A percentile compares a stretch with the other conserved stretches of the same genome.
Conservation (phyloP, 805 yeast genomes). For the Yamadazyma takamatsuzukensis region DNA sequence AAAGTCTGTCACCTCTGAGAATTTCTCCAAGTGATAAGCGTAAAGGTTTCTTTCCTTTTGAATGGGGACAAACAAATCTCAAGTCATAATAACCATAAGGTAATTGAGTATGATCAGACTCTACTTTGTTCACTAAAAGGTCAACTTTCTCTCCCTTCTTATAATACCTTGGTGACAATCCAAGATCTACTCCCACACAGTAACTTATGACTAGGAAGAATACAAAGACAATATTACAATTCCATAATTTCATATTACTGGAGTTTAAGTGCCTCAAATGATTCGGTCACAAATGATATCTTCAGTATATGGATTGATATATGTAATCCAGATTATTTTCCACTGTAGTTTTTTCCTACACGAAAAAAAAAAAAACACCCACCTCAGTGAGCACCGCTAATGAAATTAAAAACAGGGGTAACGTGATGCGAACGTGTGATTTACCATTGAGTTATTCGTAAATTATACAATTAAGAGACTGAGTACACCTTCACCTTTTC, state of each 20-base stretch:
- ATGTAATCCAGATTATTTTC: too few species aligned
- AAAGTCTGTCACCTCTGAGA: conserved; percentile 73
- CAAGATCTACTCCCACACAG: conserved; percentile 2
- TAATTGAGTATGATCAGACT: conserved; percentile 70
- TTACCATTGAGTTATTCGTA: too few species aligned
- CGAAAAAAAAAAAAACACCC: too few species aligned
- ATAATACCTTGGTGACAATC: conserved; percentile 22
- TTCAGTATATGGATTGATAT: too few species aligned
- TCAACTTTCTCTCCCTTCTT: conserved; percentile 59
- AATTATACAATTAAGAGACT: too few species aligned
- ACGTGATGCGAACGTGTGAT: too few species aligned
- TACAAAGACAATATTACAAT: not conserved
- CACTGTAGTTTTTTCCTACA: too few species aligned
- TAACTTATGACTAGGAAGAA: not conserved
- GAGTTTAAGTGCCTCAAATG: too few species aligned
- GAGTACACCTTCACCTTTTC: too few species aligned
- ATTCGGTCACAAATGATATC: too few species aligned
- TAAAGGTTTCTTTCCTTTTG: conserved; percentile 49
- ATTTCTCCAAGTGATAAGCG: conserved; percentile 74
- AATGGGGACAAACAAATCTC: conserved; percentile 76
- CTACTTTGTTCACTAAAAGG: conserved; percentile 70
- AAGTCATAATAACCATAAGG: conserved; percentile 76
- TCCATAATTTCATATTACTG: conserved; percentile 1
- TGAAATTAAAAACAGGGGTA: too few species aligned
- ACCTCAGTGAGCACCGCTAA: too few species aligned